A percentile compares a stretch with the other conserved stretches of the same genome.
phyloP scores from a whole-genome alignment of 164 flowering plant genomes.

The Liriodendron chinense region DNA sequence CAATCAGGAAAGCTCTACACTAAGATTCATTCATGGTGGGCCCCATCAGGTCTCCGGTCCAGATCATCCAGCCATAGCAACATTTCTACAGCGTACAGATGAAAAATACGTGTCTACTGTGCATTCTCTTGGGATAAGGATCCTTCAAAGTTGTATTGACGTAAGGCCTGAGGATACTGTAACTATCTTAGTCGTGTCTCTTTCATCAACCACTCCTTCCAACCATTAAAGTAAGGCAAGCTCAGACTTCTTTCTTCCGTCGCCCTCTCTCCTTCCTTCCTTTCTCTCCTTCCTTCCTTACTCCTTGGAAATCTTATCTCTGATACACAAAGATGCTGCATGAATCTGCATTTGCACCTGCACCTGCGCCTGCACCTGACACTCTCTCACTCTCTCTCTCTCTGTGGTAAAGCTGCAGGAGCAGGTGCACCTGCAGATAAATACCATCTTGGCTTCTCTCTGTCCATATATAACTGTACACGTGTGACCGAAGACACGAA shows the following conservation, averaged over 20 bases:
- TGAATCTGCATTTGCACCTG: constrained; percentile 46
- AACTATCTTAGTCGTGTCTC: background rate
- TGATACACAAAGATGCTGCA: background rate
- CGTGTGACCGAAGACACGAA: no score
- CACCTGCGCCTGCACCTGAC: constrained; percentile 17
- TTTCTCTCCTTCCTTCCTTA: background rate
- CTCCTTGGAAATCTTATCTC: background rate
- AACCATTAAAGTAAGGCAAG: background rate
- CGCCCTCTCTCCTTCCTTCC: background rate
- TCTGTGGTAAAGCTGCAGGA: background rate
- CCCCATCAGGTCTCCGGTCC: background rate
- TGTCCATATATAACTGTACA: no score
- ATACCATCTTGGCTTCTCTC: constrained; percentile 1
- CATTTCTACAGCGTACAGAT: background rate
- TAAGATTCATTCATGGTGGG: background rate
- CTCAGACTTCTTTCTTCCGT: background rate
- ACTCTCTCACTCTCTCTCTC: background rate
- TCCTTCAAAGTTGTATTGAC: no score
- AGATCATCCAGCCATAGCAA: background rate
- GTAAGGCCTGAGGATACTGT: background rate
- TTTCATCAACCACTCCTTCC: background rate
- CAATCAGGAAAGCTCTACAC: no score
- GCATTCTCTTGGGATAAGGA: no score
- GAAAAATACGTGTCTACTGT: background rate
- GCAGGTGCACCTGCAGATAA: constrained; percentile 12